Percentiles rank a stretch among this genome's conserved stretches.
Evolutionary conservation across 495 filamentous ascomycete species (phyloP).

Genomic region (Aspergillus campestris): DNA sequence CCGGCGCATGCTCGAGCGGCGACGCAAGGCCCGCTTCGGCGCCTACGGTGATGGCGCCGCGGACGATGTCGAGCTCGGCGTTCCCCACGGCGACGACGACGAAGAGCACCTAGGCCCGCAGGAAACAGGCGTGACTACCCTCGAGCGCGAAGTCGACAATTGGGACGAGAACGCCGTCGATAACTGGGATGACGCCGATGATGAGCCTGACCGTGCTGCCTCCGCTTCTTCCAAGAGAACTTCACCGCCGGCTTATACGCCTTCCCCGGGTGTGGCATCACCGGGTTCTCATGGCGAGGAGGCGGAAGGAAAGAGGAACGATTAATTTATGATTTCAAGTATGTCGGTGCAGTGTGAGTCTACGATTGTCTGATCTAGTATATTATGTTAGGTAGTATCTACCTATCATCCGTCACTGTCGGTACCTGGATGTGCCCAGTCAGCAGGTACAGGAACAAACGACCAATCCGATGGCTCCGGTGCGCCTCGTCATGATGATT

Average conservation of each 20-base stretch:
- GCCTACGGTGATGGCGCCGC: slow-evolving; percentile 46
- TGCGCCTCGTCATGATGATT: too few species aligned
- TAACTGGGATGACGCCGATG: slow-evolving; percentile 60
- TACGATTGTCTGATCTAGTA: too few species aligned
- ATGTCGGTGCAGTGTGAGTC: too few species aligned
- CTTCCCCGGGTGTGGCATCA: too few species aligned
- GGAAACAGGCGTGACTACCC: slow-evolving; percentile 43
- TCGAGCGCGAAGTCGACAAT: slow-evolving; percentile 71
- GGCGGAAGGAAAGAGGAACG: not conserved
- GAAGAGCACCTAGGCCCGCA: slow-evolving; percentile 51
- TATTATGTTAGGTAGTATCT: too few species aligned
- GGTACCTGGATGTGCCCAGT: too few species aligned
- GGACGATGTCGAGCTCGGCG: slow-evolving; percentile 49
- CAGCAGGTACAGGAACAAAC: too few species aligned
- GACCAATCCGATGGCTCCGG: too few species aligned
- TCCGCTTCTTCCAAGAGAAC: slow-evolving; percentile 2
- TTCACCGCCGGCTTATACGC: not conserved
- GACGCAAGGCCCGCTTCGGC: slow-evolving; percentile 65
- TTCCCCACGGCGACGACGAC: slow-evolving; percentile 45
- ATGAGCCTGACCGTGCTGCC: slow-evolving; percentile 7
- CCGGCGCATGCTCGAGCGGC: slow-evolving; percentile 87
- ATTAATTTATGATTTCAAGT: too few species aligned
- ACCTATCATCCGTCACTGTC: too few species aligned
- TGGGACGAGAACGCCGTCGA: slow-evolving; percentile 79
- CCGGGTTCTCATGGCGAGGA: not conserved